phyloP scores from a whole-genome alignment of 2,329 filamentous ascomycete genomes.

The Hypoxylon sp. region DNA sequence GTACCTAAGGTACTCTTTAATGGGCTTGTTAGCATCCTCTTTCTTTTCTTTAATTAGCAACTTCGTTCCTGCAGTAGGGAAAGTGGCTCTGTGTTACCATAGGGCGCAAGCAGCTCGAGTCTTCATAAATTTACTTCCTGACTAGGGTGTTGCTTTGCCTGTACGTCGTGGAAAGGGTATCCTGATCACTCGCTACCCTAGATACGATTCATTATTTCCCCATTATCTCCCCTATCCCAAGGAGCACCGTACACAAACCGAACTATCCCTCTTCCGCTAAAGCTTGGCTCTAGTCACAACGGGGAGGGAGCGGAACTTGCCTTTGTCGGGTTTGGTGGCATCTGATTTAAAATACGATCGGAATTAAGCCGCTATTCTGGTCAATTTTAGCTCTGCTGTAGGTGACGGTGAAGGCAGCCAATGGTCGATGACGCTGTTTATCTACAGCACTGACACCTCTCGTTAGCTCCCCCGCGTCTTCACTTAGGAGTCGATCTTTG shows the following conservation, averaged over 20 bases:
- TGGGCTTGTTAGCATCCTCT: slow-evolving; percentile 18
- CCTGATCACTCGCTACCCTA: slow-evolving; percentile 20
- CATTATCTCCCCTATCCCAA: slow-evolving; percentile 28
- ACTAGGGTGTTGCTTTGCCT: slow-evolving; percentile 19
- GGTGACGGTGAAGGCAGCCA: slow-evolving; percentile 32
- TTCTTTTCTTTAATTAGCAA: slow-evolving; percentile 46
- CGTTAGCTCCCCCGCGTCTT: slow-evolving; percentile 29
- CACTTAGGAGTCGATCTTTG: slow-evolving; percentile 42
- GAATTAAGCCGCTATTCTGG: slow-evolving; percentile 32
- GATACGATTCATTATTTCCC: slow-evolving; percentile 21
- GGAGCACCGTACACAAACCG: slow-evolving; percentile 35
- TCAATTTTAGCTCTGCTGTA: slow-evolving; percentile 17
- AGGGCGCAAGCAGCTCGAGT: slow-evolving; percentile 22
- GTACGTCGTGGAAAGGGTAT: slow-evolving; percentile 22
- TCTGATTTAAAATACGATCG: slow-evolving; percentile 28
- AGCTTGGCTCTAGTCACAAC: slow-evolving; percentile 36
- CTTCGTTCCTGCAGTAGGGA: slow-evolving; percentile 52
- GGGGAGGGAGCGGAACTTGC: slow-evolving; percentile 38
- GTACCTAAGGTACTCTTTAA: slow-evolving; percentile 26
- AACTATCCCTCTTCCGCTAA: slow-evolving; percentile 34
- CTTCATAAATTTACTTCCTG: slow-evolving; percentile 16
- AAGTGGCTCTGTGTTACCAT: slow-evolving; percentile 41
- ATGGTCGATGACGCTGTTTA: slow-evolving; percentile 31
- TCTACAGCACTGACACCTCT: slow-evolving; percentile 19
- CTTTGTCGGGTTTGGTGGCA: slow-evolving; percentile 26